phyloP scores from a whole-genome alignment of 345 rosid species.

The Lepidium africanum region DNA sequence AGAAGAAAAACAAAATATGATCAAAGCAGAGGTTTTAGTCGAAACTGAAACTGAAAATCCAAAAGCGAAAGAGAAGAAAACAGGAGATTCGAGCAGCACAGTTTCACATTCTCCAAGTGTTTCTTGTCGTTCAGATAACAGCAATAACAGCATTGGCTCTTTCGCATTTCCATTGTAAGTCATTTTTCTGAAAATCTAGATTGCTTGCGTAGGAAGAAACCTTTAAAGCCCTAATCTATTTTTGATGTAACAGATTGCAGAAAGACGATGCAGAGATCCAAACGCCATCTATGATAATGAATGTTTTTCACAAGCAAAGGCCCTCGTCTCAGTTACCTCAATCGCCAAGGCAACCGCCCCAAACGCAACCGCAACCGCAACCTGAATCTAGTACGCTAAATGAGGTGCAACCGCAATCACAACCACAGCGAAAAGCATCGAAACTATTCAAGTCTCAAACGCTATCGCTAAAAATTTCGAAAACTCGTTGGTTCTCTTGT shows the following conservation, averaged over 20 bases:
- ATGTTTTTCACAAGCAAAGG: background rate
- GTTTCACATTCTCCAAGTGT: slow-evolving; percentile 18
- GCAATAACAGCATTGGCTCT: slow-evolving; percentile 42
- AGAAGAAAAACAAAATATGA: background rate
- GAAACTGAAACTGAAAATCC: background rate
- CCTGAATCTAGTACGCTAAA: background rate
- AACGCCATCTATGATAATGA: slow-evolving; percentile 12
- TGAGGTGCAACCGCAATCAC: background rate
- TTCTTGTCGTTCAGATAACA: slow-evolving; percentile 34
- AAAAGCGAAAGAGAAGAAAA: slow-evolving; percentile 9
- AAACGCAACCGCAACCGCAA: background rate
- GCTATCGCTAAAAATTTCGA: slow-evolving; percentile 14
- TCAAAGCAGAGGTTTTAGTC: background rate
- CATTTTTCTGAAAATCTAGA: background rate
- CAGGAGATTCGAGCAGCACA: background rate
- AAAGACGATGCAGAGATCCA: slow-evolving; percentile 15
- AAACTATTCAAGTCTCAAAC: background rate
- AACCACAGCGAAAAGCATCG: background rate
- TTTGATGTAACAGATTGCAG: slow-evolving; percentile 30
- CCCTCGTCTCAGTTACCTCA: slow-evolving; percentile 16
- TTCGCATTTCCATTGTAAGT: slow-evolving; percentile 76
- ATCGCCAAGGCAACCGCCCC: background rate
- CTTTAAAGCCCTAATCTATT: background rate
- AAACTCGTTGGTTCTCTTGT: slow-evolving; percentile 43
- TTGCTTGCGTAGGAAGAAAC: background rate